Conservation (phyloP, 1,284 basidiomycete species). For the Trichosporon sp. region DNA sequence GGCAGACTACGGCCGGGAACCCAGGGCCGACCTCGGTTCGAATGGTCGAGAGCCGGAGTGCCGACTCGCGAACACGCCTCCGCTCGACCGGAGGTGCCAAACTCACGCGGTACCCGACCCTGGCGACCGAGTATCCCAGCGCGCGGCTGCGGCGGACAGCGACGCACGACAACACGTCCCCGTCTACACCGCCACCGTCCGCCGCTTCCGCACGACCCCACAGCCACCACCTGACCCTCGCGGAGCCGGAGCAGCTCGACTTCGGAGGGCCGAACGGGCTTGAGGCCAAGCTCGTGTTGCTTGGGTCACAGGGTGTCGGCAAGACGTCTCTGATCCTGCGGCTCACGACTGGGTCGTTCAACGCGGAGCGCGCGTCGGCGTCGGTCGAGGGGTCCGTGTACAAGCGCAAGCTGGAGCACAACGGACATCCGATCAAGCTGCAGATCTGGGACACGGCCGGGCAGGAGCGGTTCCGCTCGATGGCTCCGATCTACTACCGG, state of each 20-base stretch:
- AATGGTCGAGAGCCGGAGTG: slow-evolving; percentile 36
- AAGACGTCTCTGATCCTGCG: slow-evolving; percentile 91
- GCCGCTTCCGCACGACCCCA: neutral
- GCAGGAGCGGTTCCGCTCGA: slow-evolving; percentile 92
- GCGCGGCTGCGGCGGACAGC: neutral
- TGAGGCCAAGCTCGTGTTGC: slow-evolving; percentile 94
- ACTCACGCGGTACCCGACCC: slow-evolving; percentile 16
- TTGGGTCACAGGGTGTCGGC: slow-evolving; percentile 95
- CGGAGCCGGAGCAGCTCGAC: slow-evolving; percentile 22
- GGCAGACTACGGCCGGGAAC: slow-evolving; percentile 26
- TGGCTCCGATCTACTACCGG: slow-evolving; percentile 65
- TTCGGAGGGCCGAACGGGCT: slow-evolving; percentile 50
- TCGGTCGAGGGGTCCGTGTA: slow-evolving; percentile 94
- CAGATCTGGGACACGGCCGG: slow-evolving; percentile 91
- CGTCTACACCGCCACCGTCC: neutral
- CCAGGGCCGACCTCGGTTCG: slow-evolving; percentile 31
- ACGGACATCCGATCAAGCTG: slow-evolving; percentile 76
- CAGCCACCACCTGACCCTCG: neutral
- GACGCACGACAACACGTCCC: neutral
- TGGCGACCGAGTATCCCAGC: slow-evolving; percentile 14
- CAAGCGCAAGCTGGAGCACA: slow-evolving; percentile 85
- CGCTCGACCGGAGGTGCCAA: slow-evolving; percentile 16
- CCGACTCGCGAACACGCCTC: slow-evolving; percentile 29
- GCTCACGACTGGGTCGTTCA: slow-evolving; percentile 86
- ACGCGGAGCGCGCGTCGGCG: slow-evolving; percentile 71